Conservation (phyloP, 768 basidiomycete genomes). For the Tephrocybe sp. region DNA sequence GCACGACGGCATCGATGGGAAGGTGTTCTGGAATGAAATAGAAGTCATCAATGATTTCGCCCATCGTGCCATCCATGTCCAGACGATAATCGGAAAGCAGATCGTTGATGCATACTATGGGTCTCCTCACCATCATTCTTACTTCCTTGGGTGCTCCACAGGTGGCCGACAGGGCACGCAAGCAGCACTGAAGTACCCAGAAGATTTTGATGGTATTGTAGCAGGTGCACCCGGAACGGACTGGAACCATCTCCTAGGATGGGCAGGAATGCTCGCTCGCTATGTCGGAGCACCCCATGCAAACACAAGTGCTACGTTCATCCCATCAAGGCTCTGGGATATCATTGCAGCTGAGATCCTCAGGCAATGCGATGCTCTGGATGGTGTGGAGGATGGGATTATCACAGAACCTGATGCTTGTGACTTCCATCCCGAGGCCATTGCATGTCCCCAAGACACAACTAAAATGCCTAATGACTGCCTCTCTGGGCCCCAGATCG, state of each 20-base stretch:
- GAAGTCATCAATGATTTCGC: conserved; percentile 14
- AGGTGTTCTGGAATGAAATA: neutral
- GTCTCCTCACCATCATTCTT: conserved; percentile 8
- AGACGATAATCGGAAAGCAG: conserved; percentile 9
- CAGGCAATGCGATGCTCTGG: conserved; percentile 13
- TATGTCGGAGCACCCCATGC: conserved; percentile 2
- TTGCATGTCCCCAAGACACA: neutral
- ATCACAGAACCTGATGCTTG: conserved; percentile 14
- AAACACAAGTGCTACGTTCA: neutral
- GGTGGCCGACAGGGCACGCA: conserved; percentile 16
- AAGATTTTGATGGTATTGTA: conserved; percentile 15
- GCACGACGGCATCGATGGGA: conserved; percentile 4
- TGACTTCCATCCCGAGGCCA: conserved; percentile 10
- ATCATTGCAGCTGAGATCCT: conserved; percentile 9
- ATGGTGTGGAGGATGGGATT: conserved; percentile 14
- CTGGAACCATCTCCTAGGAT: conserved; percentile 4
- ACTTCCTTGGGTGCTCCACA: conserved; percentile 14
- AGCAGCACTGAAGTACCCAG: conserved; percentile 13
- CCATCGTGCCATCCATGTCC: conserved; percentile 8
- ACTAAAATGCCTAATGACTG: neutral
- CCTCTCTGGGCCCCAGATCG: conserved; percentile 5
- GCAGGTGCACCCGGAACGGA: conserved; percentile 8
- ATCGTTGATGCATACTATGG: conserved; percentile 13
- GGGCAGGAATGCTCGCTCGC: conserved; percentile 1
- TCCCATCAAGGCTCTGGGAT: conserved; percentile 4